A percentile compares a stretch with the other conserved stretches of the same genome.
phyloP scores from a whole-genome alignment of 2,329 filamentous ascomycete species.

The Penicillium polonicum region DNA sequence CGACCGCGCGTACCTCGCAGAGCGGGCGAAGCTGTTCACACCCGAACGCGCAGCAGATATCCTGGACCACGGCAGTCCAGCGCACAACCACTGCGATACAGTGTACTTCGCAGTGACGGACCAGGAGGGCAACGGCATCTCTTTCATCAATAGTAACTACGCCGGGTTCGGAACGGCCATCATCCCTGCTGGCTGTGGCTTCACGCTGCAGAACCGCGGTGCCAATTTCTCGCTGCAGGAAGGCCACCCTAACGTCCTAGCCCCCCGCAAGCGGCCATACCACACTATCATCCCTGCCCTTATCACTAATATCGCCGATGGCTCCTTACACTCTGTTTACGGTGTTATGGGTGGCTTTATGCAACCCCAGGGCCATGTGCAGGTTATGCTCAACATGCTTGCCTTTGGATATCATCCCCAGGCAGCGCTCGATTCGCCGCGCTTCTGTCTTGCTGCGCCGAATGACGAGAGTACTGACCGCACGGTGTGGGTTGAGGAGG shows the following conservation, averaged over 20 bases:
- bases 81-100: slow-evolving; percentile 82
- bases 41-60: slow-evolving; percentile 52
- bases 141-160: slow-evolving; percentile 96
- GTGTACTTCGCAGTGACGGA: slow-evolving; percentile 92
- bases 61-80: slow-evolving; percentile 74
- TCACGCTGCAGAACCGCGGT: slow-evolving; percentile 91
- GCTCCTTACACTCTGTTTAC: slow-evolving; percentile 77
- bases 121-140: slow-evolving; percentile 79
- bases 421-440: slow-evolving; percentile 82
- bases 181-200: slow-evolving; percentile 81
- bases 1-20: slow-evolving; percentile 69
- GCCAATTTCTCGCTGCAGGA: slow-evolving; percentile 73
- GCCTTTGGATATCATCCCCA: slow-evolving; percentile 80
- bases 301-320: slow-evolving; percentile 73
- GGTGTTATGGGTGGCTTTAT: slow-evolving; percentile 99
- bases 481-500: slow-evolving; percentile 25
- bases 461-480: slow-evolving; percentile 49
- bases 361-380: slow-evolving; percentile 95
- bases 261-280: slow-evolving; percentile 83
- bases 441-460: slow-evolving; percentile 82
- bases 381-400: slow-evolving; percentile 86
- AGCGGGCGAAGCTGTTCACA: slow-evolving; percentile 64
- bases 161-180: slow-evolving; percentile 81
- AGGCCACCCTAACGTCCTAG: slow-evolving; percentile 75
- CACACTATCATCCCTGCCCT: slow-evolving; percentile 97